phyloP scores from a whole-genome alignment of 176 grass and related monocot species.

The Aegilops longissima region DNA sequence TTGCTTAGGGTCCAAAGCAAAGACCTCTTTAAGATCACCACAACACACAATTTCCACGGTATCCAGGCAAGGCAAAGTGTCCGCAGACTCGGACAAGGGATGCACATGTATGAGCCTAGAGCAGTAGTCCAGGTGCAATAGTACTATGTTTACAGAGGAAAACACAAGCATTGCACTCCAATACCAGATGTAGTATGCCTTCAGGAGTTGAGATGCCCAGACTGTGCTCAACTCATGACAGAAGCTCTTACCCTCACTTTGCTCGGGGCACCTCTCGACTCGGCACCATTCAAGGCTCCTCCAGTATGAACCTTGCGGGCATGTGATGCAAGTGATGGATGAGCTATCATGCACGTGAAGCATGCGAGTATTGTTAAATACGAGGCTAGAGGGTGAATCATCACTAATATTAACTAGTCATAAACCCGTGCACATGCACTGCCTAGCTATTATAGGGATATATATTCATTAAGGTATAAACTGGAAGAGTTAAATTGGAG shows the following conservation, averaged over 20 bases:
- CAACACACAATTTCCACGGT: neutral
- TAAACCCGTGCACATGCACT: no score
- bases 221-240: neutral
- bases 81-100: neutral
- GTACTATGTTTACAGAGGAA: neutral
- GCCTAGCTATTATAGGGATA: no score
- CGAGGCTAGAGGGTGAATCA: fast-evolving
- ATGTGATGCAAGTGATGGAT: neutral
- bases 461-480: no score
- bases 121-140: neutral
- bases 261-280: neutral
- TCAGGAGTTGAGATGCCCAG: neutral
- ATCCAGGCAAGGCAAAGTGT: neutral
- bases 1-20: neutral
- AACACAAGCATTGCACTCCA: neutral
- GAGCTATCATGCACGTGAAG: conserved; percentile 1
- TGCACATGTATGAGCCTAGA: neutral
- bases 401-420: neutral
- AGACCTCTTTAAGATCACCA: neutral
- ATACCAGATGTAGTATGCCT: neutral
- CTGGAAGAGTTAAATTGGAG: no score
- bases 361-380: fast-evolving
- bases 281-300: fast-evolving
- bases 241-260: neutral
- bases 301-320: neutral